These are phyloP conservation scores for Pistacia atlantica DNA, from an alignment of 345 rosid genomes.

Conservation along the genomic window DNA sequence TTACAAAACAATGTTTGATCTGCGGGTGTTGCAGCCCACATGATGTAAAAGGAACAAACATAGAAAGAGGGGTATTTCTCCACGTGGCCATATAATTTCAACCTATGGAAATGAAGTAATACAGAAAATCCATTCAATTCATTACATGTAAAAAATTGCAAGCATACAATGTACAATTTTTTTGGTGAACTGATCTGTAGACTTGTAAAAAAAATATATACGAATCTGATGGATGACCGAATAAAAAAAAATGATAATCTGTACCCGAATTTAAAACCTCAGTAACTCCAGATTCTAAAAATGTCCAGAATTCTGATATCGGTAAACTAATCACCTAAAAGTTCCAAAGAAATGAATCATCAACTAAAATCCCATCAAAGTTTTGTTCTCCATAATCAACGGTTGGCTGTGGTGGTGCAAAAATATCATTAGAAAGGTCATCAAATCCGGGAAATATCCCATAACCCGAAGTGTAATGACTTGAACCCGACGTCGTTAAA, in stretches of 20 bases:
- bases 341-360: slow-evolving; percentile 65
- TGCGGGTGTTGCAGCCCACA: too few relatives aligned
- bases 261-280: not conserved
- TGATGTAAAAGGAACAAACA: too few relatives aligned
- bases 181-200: too few relatives aligned
- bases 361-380: slow-evolving; percentile 29
- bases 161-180: too few relatives aligned
- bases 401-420: slow-evolving; percentile 21
- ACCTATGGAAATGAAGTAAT: too few relatives aligned
- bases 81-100: too few relatives aligned
- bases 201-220: too few relatives aligned
- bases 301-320: slow-evolving; percentile 16
- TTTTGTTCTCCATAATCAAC: slow-evolving; percentile 33
- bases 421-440: slow-evolving; percentile 44
- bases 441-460: slow-evolving; percentile 58
- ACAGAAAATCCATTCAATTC: too few relatives aligned
- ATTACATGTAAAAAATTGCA: too few relatives aligned
- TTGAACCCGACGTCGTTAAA: slow-evolving; percentile 25
- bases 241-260: slow-evolving; percentile 10
- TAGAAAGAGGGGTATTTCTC: too few relatives aligned
- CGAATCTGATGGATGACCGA: not conserved
- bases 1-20: too few relatives aligned
- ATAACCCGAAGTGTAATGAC: slow-evolving; percentile 36
- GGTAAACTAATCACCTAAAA: slow-evolving; percentile 27
- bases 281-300: slow-evolving; percentile 25